Base-by-base conservation (phyloP, 1,284 basidiomycete species). In the Cryptococcus neoformans region DNA sequence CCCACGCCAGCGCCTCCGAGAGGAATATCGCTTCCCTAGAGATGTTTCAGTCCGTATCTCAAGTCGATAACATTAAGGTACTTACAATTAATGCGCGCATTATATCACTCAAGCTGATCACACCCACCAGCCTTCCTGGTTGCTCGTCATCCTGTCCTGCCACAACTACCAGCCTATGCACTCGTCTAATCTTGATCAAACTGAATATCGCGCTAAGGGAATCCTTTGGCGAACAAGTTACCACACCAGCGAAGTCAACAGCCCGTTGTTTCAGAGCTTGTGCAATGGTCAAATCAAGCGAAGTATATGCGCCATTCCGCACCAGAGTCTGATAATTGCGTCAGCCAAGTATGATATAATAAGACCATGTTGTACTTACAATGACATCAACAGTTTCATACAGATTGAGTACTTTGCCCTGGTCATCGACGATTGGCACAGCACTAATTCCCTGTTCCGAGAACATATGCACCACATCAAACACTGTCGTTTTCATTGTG, bases 381-480 rank as follows among this genome's bases (percentile, higher is more conserved):
- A 99, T 96, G 51, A 99, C 95, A 80, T 99, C 96, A 17, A 99
- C 96, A 1, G 95, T 97, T 78, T 99, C 96, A 76, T 99, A 99
- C 46, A 99, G 78, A 74, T 99, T 95, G 57, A 99, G 85, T 38
- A 99, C 96, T 56, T 94, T 85, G 8, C 95, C 96, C 3, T 93
- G 84, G 56, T 90, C 87, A 70, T 97, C 91, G 21, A 99, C 83
- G 69, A 99, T 97, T 3, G 96, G 96, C 9, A 99, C 95, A 2
- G 95, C 94, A 21, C 92, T 95, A 65, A 99, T 97, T 12, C 92
- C 89, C 39, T 88, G 84, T 75, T 95, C 91, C 1, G 92, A 96
- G 74, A 99, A 99, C 88, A 97, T 93, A 75, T 99, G 96, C 0
- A 99, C 96, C 51, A 99, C 91, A 70, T 98, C 93, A 69, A 97